Evolutionary conservation across 345 rosid species (phyloP).

Genomic region (Boechera divaricarpa): DNA sequence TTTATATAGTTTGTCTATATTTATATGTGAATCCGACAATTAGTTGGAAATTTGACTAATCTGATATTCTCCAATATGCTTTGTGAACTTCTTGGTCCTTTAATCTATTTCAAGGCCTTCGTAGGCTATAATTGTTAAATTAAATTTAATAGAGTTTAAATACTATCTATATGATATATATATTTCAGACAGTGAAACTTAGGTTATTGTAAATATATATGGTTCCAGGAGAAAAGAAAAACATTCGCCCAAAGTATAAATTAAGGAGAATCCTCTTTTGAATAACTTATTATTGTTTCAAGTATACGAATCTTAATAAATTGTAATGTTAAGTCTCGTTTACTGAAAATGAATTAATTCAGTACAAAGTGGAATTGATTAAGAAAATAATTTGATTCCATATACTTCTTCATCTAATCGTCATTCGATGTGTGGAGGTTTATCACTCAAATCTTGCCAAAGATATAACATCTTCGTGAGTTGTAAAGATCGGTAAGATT

Average conservation of each 20-base stretch:
- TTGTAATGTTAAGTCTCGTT: not conserved
- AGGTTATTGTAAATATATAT: not conserved
- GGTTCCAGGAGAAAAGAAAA: not conserved
- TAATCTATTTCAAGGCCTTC: not conserved
- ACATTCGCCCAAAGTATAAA: not conserved
- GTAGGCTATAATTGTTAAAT: too few relatives aligned
- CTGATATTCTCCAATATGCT: slow-evolving; percentile 1
- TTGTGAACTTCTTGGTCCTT: slow-evolving; percentile 4
- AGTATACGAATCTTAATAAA: not conserved
- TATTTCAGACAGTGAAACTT: too few relatives aligned
- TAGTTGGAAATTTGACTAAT: slow-evolving; percentile 1
- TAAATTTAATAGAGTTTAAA: too few relatives aligned
- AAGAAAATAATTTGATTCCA: not conserved
- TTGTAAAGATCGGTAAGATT: not conserved
- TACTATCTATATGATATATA: too few relatives aligned
- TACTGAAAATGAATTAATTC: not conserved
- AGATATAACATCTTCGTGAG: not conserved
- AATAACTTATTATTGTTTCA: not conserved
- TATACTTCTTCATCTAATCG: not conserved
- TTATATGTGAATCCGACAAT: not conserved
- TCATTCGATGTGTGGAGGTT: not conserved
- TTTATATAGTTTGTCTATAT: slow-evolving; percentile 11
- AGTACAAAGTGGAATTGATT: not conserved
- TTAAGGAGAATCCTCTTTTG: too few relatives aligned
- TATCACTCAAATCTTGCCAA: not conserved